Conservation (phyloP, 2,329 filamentous ascomycete genomes). For the Penicillium oxalicum region DNA sequence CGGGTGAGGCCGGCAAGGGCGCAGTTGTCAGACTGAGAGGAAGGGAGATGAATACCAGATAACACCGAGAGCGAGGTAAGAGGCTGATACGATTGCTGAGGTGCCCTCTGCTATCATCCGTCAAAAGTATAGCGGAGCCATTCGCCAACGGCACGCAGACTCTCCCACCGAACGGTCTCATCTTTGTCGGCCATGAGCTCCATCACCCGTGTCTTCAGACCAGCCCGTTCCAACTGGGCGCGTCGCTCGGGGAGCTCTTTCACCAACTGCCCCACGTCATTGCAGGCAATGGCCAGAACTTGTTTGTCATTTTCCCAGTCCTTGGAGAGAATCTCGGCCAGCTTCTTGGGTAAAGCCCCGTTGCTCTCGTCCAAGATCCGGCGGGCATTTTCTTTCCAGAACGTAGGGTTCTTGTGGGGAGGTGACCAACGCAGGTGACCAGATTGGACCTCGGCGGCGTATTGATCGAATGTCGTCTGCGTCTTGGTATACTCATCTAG, state of each 20-base stretch:
- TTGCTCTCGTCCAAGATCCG: slow-evolving; percentile 80
- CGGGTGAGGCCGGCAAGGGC: too few species aligned
- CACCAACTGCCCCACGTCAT: slow-evolving; percentile 82
- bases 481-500: slow-evolving; percentile 78
- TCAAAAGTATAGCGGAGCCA: slow-evolving; percentile 69
- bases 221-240: slow-evolving; percentile 71
- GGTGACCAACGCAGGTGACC: slow-evolving; percentile 91
- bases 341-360: slow-evolving; percentile 68
- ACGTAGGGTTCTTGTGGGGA: slow-evolving; percentile 76
- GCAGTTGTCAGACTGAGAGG: too few species aligned
- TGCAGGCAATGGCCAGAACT: slow-evolving; percentile 86
- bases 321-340: slow-evolving; percentile 80
- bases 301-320: slow-evolving; percentile 78
- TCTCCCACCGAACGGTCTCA: slow-evolving; percentile 88
- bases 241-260: slow-evolving; percentile 84
- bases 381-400: slow-evolving; percentile 88
- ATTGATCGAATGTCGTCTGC: slow-evolving; percentile 62
- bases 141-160: slow-evolving; percentile 73
- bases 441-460: slow-evolving; percentile 74
- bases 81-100: neutral
- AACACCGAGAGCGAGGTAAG: too few species aligned
- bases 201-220: slow-evolving; percentile 83
- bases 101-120: slow-evolving; percentile 21
- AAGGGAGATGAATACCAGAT: too few species aligned
- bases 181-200: slow-evolving; percentile 86